Base-by-base conservation (phyloP, 83 land plant species). In the Thuja plicata region DNA sequence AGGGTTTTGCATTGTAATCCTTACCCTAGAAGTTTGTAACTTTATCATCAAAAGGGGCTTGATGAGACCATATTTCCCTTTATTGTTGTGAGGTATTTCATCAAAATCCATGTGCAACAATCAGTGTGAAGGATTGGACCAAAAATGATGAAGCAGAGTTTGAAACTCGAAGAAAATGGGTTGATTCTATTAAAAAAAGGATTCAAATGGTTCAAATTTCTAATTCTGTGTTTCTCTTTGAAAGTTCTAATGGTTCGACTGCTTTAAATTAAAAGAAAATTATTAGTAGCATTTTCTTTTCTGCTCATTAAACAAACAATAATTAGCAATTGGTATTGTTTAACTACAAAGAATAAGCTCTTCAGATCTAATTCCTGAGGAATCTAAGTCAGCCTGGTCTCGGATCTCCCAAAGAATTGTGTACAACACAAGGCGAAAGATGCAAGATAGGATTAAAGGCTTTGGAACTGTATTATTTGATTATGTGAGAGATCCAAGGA, bases 331-430 rank as follows among this genome's bases (percentile, higher is more conserved):
- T 17, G 19, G 16, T 50, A 5, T 50, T 84, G 55, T 30, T 2
- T 34, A 52, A 34, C 1, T 87, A 74, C 91, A 94, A 94, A 91
- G 89, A 87, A 40, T 77, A 40, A 90, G 41, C 46, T 81, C 90
- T 57, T 94, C 96, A 43, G 90, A 92, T 15, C 95, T 95, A 10
- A 71, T 89, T 66, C 95, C 92, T 19, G 96, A 95, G 89, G 92
- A 93, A 71, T 35, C 91, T 52, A 89, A 91, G 5, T 89, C 91
- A 66, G n/a, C n/a, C n/a, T 91, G 90, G 90, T 88, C 89, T 30
- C 71, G 55, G 77, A 80, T 91, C 70, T 80, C 92, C 5, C 70
- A 89, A 74, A 87, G 84, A 38, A 35, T 93, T 60, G 55, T 62
- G 17, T 92, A 91, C 30, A 84, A 66, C 34, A 77, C 89, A 37